Base-by-base conservation (phyloP, 1,139 yeast genomes). In the Blastobotrys capitulatus region DNA sequence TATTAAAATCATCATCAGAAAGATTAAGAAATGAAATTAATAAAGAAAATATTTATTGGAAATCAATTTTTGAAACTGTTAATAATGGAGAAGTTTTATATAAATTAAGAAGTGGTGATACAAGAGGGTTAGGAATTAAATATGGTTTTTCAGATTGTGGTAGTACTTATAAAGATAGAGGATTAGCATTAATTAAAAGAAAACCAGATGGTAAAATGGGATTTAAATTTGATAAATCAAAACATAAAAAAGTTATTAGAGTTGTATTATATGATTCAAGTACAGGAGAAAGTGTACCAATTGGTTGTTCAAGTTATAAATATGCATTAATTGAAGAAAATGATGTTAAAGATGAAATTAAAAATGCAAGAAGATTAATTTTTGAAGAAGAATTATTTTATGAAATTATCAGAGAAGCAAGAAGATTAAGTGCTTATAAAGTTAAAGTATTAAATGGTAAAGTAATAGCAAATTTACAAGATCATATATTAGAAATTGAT, bases 101-200 rank as follows among this genome's bases (percentile, higher is more conserved):
- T 61, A 86, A 86, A 60, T 74, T 83, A 36, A 75, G 82, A 50
- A 84, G 80, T 50, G 73, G 73, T 20, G 64, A 65, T 12, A 64
- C 82, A 63, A 57, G 73, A 42, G 80, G 80, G 37, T 68, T 90
- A 40, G 95, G 90, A 1, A 84, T 90, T 35, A 87, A 86, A 60
- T 90, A 86, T 62, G 97, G 97, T 0, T 92, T 80, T 66, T 92
- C 86, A 9, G 97, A 89, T 64, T 82, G 95, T 0, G 98, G 97
- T 0, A 86, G 96, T 0, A 78, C 75, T 34, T 86, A 79, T 59
- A 69, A 70, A 48, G 94, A 87, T 57, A 77, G 78, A 55, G 97
- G 97, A 1, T 69, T 83, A 41, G 96, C 95, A 0, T 66, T 83
- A 1, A 69, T 88, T 69, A 80, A 55, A 61, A 72, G 67, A 54